Conservation (phyloP, 2,329 filamentous ascomycete species). For the Cladobotryum mycophilum region DNA sequence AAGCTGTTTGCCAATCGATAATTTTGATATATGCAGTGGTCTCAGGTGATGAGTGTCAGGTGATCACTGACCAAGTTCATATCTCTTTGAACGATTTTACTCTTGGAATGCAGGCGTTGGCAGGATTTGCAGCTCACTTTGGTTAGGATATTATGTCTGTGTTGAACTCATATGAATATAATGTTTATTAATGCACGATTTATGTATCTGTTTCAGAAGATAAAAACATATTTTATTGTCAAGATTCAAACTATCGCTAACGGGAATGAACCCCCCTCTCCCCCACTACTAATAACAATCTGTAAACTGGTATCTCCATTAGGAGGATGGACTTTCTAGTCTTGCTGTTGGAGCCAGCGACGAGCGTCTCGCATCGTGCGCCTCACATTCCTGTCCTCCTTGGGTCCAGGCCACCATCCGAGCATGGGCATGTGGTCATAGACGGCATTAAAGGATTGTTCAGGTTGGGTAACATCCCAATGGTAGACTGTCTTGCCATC, state of each 20-base stretch:
- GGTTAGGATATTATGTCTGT: slow-evolving; percentile 17
- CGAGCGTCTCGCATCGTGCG: too few species aligned
- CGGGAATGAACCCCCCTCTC: too few species aligned
- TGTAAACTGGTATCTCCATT: too few species aligned
- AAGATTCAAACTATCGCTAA: too few species aligned
- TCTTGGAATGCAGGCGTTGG: slow-evolving; percentile 17
- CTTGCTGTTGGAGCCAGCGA: too few species aligned
- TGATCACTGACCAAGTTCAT: slow-evolving; percentile 8
- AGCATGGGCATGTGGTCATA: slow-evolving; percentile 2
- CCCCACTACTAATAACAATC: too few species aligned
- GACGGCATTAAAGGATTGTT: not conserved
- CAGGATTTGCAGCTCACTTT: slow-evolving; percentile 7
- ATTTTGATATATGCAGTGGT: not conserved
- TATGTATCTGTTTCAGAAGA: too few species aligned
- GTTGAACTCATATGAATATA: too few species aligned
- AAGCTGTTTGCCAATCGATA: too few species aligned
- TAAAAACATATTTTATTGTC: too few species aligned
- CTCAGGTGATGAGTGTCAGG: slow-evolving; percentile 11
- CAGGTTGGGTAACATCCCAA: not conserved
- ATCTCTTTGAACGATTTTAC: slow-evolving; percentile 11
- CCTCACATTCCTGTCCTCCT: not conserved
- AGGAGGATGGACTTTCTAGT: too few species aligned
- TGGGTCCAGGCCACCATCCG: slow-evolving; percentile 4
- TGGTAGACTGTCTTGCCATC: not conserved
- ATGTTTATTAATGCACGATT: too few species aligned